Conservation (phyloP, 176 grass and related monocot species). For the Ensete glaucum region DNA sequence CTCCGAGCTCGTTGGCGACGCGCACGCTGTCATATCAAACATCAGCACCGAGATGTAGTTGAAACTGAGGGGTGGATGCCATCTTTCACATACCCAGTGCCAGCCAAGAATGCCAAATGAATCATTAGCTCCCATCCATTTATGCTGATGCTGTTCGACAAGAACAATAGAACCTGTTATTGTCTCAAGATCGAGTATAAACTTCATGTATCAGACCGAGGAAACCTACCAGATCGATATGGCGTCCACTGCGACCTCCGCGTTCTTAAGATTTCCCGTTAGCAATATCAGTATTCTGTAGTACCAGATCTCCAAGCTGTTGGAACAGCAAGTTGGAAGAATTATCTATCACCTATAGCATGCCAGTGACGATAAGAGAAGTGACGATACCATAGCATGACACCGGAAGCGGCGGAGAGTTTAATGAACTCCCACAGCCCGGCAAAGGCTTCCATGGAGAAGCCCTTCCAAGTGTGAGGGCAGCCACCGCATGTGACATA, state of each 20-base stretch:
- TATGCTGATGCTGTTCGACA: slow-evolving; percentile 54
- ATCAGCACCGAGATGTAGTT: no score
- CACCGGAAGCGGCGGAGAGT: slow-evolving; percentile 23
- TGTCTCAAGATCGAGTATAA: no score
- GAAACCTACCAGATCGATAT: slow-evolving; percentile 62
- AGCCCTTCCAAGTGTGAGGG: slow-evolving; percentile 65
- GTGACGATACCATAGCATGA: slow-evolving; percentile 44
- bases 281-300: slow-evolving; percentile 67
- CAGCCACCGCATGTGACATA: slow-evolving; percentile 57
- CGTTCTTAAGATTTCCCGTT: slow-evolving; percentile 42
- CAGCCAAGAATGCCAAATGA: slow-evolving; percentile 29
- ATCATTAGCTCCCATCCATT: slow-evolving; percentile 92
- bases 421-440: slow-evolving; percentile 78
- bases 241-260: slow-evolving; percentile 47
- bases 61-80: no score
- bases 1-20: slow-evolving; percentile 12
- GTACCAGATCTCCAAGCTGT: slow-evolving; percentile 91
- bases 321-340: background rate
- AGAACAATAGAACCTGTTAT: background rate
- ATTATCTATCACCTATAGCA: background rate
- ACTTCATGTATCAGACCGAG: no score
- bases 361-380: background rate
- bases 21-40: slow-evolving; percentile 36
- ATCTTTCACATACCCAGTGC: slow-evolving; percentile 15
- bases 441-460: background rate